phyloP scores from a whole-genome alignment of 2,329 filamentous ascomycete species.

The Fusarium fujikuroi region DNA sequence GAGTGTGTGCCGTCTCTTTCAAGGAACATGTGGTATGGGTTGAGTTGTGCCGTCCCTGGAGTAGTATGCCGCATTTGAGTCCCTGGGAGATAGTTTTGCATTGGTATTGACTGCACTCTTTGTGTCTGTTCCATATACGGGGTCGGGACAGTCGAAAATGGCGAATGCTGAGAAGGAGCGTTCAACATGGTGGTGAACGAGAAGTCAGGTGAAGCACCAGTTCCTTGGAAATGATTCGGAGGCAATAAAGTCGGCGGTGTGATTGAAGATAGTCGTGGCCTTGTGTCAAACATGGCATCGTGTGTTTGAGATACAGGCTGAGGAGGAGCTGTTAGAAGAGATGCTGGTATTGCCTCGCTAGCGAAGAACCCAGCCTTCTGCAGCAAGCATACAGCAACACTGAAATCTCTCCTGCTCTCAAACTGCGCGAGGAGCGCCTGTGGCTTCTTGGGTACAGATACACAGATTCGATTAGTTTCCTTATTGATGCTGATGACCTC shows the following conservation, averaged over 20 bases:
- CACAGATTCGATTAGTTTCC: slow-evolving; percentile 32
- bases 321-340: background rate
- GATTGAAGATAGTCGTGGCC: slow-evolving; percentile 45
- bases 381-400: slow-evolving; percentile 47
- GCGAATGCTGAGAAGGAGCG: background rate
- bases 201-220: background rate
- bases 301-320: background rate
- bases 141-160: background rate
- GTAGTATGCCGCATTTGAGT: background rate
- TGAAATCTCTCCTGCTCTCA: slow-evolving; percentile 48
- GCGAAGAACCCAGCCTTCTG: slow-evolving; percentile 47
- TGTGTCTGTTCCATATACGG: slow-evolving; percentile 9
- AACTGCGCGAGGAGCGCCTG: slow-evolving; percentile 46
- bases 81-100: background rate
- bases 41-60: slow-evolving; percentile 24
- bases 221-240: background rate
- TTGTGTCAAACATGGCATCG: slow-evolving; percentile 8
- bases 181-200: slow-evolving; percentile 33
- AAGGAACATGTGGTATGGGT: slow-evolving; percentile 41
- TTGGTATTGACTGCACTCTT: slow-evolving; percentile 23
- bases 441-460: slow-evolving; percentile 41
- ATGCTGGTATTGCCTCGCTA: slow-evolving; percentile 22
- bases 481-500: slow-evolving; percentile 41
- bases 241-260: slow-evolving; percentile 9
- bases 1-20: slow-evolving; percentile 10